Conservation (phyloP, 371 early-diverging fungal species). For the Rhizopus microsporus region DNA sequence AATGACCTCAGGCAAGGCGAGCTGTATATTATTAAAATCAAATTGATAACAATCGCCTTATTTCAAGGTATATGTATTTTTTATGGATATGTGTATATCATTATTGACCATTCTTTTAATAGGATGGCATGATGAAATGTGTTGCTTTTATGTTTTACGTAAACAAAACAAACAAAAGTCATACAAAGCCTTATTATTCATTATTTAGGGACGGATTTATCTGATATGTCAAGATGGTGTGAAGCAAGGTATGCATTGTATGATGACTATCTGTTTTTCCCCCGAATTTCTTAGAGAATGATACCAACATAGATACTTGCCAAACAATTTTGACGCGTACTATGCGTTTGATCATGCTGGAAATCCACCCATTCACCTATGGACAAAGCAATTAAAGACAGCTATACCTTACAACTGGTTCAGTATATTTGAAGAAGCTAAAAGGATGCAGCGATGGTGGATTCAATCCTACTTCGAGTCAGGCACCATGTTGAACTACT, state of each 20-base stretch:
- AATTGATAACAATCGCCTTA: slow-evolving; percentile 30
- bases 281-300: neutral
- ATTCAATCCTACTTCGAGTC: neutral
- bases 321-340: slow-evolving; percentile 46
- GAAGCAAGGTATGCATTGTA: slow-evolving; percentile 34
- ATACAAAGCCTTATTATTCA: neutral
- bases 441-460: slow-evolving; percentile 42
- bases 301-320: slow-evolving; percentile 30
- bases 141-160: slow-evolving; percentile 39
- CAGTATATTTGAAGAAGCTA: slow-evolving; percentile 48
- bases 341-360: slow-evolving; percentile 49
- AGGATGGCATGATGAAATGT: slow-evolving; percentile 48
- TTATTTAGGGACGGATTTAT: slow-evolving; percentile 33
- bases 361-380: slow-evolving; percentile 46
- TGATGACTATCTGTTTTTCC: neutral
- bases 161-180: slow-evolving; percentile 1
- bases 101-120: neutral
- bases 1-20: slow-evolving; percentile 34
- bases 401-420: slow-evolving; percentile 48
- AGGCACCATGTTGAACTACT: neutral
- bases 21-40: slow-evolving; percentile 34
- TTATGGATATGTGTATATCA: neutral
- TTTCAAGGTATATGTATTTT: slow-evolving; percentile 34
- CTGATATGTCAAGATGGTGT: slow-evolving; percentile 41
- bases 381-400: slow-evolving; percentile 34